Evolutionary conservation across 352 stramenopile species (phyloP), one percentile per base, ranked within the genome.

Genomic region (Phytopythium delawarense): DNA sequence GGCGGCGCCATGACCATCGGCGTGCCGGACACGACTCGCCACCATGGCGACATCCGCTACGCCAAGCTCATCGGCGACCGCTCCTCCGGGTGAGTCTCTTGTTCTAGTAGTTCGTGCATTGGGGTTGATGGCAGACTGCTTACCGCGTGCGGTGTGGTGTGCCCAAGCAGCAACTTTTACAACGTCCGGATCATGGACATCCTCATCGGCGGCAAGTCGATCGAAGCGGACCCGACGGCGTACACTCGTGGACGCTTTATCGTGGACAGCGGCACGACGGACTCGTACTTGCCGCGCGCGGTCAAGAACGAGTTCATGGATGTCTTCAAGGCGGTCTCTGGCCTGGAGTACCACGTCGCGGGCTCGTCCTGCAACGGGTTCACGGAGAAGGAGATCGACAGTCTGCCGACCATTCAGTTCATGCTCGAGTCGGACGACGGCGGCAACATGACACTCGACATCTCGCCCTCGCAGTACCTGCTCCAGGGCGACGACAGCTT

Each of bases 221-320:
- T 95, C 39, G 72, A 88, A 9, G 72, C 78, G 1, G 63, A 77
- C 0, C 46, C 66, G 7, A 65, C 66, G n/a, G 79, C 64, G 30
- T 79, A 76, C 35, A 67, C 62, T 7, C 72, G 69, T 37, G 83
- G 83, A 0, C 77, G 87, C 53, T 92, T 84, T 54, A 91, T 96
- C 53, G 79, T 96, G 15, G 87, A 96, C 64, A 96, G 87, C 61
- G 87, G 87, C 50, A 94, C 87, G 13, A 94, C 87, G 2, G 84
- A 92, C 63, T 93, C 87, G 54, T 93, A 91, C 68, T 64, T 96
- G 16, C 81, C 84, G 6, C 76, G 61, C 35, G 69, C 63, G 4
- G 59, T 91, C 60, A 79, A 79, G 37, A 67, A 61, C 5, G 63
- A 82, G 46, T 94, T 95, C 66, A 61, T 79, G 37, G 51, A 74